Base-by-base conservation (phyloP, 2,329 filamentous ascomycete species). In the Xylariaceae sp. region DNA sequence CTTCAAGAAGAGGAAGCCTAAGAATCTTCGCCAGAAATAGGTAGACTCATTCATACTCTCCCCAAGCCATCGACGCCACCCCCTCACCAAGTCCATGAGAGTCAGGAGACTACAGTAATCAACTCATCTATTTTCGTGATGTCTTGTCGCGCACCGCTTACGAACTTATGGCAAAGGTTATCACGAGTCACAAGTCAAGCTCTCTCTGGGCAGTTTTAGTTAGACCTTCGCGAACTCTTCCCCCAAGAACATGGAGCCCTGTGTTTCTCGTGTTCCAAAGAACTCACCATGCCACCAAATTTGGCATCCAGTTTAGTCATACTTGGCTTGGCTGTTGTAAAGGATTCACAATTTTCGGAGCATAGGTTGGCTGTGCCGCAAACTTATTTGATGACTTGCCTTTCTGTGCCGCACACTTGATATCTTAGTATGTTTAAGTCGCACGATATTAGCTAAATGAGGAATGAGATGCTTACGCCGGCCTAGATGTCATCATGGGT, bases 1-100 rank as follows among this genome's bases (percentile, higher is more conserved):
- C 3, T 95, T 94, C 75, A 94, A 93, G 76, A 93, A 92, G 76
- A 79, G 90, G 51, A 94, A 92, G 69, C 79, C 85, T 12, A 89
- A 87, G 77, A 83, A 81, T 47, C 79, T 87, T 31, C 81, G 86
- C 17, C 82, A 87, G 65, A 87, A 83, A 70, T 87, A 60, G 37
- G 45, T 86, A 33, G 2, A 6, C 21, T 8, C 28, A 14, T 17
- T n/a, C 12, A 12, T 45, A 43, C 14, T 29, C 41, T 34, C 6
- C 7, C 26, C 43, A 6, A 6, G 6, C 3, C 26, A 43, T 7
- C 14, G n/a, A n/a, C n/a, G n/a, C n/a, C n/a, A n/a, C n/a, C n/a
- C n/a, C n/a, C n/a, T n/a, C n/a, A n/a, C n/a, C n/a, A n/a, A n/a
- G n/a, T n/a, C n/a, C n/a, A n/a, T n/a, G n/a, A n/a, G n/a, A n/a